Evolutionary conservation across 2,329 filamentous ascomycete genomes (phyloP), one percentile per base, ranked within the genome.

Genomic region (Setomelanomma holmii): DNA sequence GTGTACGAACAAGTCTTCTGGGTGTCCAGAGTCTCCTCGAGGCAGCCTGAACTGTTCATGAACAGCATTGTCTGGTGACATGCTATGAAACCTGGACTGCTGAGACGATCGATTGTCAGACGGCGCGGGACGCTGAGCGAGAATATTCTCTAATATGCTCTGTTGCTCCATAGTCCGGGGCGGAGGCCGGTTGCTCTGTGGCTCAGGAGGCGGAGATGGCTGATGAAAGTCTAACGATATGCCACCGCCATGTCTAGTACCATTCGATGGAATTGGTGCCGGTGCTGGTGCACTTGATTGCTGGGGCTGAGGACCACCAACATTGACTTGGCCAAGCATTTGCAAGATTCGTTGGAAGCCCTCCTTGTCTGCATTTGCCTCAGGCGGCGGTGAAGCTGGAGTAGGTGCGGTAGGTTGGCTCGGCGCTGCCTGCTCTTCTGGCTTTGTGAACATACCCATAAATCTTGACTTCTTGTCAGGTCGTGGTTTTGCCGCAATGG

Each of bases 391-490:
- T 8, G 62, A 63, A 11, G 62, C 57, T 30, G 66, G 55, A 17
- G 51, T 43, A 17, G 63, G 55, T 7, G 42, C 45, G 8, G 57
- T 45, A 14, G 59, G 50, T 16, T 61, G 63, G 38, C 47, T 54
- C 21, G 56, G 51, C 16, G 49, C 49, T 30, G 61, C 38, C 38
- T 63, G 54, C 27, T 72, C 71, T 44, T 79, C 76, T 44, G 77
- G 75, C 40, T 76, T 75, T 21, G 69, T 63, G 56, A 81, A 81
- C 69, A 97, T 89, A 3, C 89, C 91, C 44, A 91, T 92, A 70
- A 97, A 97, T 48, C 91, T 84, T 11, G 93, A 97, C 4, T 89
- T 85, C 68, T 93, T 93, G 21, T 82, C 72, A 70, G 89, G 90
- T 21, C 75, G 68, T 1, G 75, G 66, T 59, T 77, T 83, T 10